Conservation (phyloP, 2,329 filamentous ascomycete genomes). For the Claviceps monticola region DNA sequence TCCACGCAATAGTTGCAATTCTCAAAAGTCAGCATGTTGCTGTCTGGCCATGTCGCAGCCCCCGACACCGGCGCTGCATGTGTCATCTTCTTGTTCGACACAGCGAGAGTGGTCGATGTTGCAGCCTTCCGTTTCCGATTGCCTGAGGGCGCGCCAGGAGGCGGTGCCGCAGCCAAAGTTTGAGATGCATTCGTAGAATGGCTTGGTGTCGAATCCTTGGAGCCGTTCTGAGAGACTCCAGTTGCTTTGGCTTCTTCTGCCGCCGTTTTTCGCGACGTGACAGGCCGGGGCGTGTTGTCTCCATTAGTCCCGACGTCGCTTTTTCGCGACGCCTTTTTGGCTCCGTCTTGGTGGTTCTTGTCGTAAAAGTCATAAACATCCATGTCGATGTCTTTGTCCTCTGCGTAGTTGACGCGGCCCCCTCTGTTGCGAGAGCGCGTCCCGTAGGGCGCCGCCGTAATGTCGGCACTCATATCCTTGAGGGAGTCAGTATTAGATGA, state of each 20-base stretch:
- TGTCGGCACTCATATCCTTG: constrained; percentile 37
- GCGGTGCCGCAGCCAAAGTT: constrained; percentile 34
- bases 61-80: constrained; percentile 20
- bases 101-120: constrained; percentile 8
- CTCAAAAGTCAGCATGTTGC: constrained; percentile 84
- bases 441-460: constrained; percentile 58
- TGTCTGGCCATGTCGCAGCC: constrained; percentile 38
- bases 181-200: constrained; percentile 12
- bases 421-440: constrained; percentile 86
- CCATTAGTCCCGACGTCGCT: constrained; percentile 23
- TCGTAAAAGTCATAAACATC: constrained; percentile 63
- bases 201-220: constrained; percentile 18
- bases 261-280: constrained; percentile 27
- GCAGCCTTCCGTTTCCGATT: constrained; percentile 81
- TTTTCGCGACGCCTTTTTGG: constrained; percentile 42
- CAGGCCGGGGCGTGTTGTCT: constrained; percentile 21
- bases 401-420: constrained; percentile 86
- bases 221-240: constrained; percentile 18
- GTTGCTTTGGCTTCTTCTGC: constrained; percentile 26
- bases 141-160: constrained; percentile 31
- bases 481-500: constrained; percentile 32
- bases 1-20: constrained; percentile 54
- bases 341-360: constrained; percentile 37
- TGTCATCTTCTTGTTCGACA: constrained; percentile 9
- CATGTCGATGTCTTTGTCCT: constrained; percentile 80